A percentile compares a stretch with the other conserved stretches of the same genome.
phyloP scores from a whole-genome alignment of 1,284 basidiomycete species.

The Laetiporus sulphureus region DNA sequence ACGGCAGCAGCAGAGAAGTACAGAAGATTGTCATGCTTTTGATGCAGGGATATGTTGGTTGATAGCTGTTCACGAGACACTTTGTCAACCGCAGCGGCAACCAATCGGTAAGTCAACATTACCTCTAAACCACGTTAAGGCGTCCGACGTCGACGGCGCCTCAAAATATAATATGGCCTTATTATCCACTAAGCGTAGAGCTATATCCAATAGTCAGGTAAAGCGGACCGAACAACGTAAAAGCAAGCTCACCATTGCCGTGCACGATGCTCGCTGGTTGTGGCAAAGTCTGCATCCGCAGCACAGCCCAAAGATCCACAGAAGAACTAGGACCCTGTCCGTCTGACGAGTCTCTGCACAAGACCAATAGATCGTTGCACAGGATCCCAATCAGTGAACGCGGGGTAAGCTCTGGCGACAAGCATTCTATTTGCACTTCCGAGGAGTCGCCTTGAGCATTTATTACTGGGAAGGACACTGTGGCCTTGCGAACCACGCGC shows the following conservation, averaged over 20 bases:
- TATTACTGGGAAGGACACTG: conserved; percentile 79
- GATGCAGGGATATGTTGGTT: conserved; percentile 58
- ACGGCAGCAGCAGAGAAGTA: conserved; percentile 6
- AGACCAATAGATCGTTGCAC: conserved; percentile 89
- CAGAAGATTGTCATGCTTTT: conserved; percentile 27
- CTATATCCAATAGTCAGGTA: conserved; percentile 30
- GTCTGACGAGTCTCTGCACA: conserved; percentile 77
- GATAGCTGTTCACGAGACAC: conserved; percentile 36
- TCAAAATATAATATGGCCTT: conserved; percentile 93
- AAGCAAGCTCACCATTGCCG: conserved; percentile 61
- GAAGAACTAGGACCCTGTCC: conserved; percentile 63
- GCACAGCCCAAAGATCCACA: conserved; percentile 89
- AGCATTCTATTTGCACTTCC: conserved; percentile 82
- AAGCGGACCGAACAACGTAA: conserved; percentile 5
- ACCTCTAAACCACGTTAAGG: conserved; percentile 89
- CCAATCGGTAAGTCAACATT: conserved; percentile 14
- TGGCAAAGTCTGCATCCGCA: conserved; percentile 85
- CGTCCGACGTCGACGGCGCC: conserved; percentile 74
- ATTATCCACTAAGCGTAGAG: conserved; percentile 77
- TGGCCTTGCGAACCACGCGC: conserved; percentile 84
- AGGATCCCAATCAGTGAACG: conserved; percentile 73
- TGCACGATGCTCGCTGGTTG: conserved; percentile 89
- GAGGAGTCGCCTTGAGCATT: conserved; percentile 70
- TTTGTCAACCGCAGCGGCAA: conserved; percentile 1
- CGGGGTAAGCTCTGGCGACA: conserved; percentile 77